Evolutionary conservation across 2,329 filamentous ascomycete species (phyloP).

Genomic region (Trichoderma breve): DNA sequence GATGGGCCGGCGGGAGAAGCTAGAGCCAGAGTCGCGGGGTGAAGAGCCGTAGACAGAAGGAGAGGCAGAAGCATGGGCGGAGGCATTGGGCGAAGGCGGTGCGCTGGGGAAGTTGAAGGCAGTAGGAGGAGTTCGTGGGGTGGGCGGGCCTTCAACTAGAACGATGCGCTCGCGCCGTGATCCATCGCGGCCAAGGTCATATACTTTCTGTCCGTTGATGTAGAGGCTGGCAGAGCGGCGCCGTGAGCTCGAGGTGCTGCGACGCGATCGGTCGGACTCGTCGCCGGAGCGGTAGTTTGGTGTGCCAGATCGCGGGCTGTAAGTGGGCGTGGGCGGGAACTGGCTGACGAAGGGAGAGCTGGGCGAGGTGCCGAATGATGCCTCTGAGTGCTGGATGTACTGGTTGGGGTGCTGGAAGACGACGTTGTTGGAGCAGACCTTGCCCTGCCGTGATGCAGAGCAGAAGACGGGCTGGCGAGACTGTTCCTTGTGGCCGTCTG

Average conservation of each 20-base stretch:
- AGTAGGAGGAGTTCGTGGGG: constrained; percentile 48
- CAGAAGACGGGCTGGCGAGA: constrained; percentile 39
- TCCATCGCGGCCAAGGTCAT: constrained; percentile 34
- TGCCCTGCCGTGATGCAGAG: constrained; percentile 38
- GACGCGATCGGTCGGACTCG: constrained; percentile 37
- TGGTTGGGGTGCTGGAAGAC: constrained; percentile 43
- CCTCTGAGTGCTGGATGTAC: constrained; percentile 34
- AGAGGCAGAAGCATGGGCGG: constrained; percentile 28
- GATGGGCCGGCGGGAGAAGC: constrained; percentile 33
- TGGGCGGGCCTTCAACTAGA: constrained; percentile 46
- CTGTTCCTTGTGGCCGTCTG: constrained; percentile 41
- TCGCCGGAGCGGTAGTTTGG: constrained; percentile 39
- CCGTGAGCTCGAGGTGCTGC: constrained; percentile 33
- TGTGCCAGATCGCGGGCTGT: constrained; percentile 32
- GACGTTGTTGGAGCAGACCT: constrained; percentile 43
- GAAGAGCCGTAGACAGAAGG: constrained; percentile 25
- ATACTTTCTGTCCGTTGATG: constrained; percentile 38
- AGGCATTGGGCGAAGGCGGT: constrained; percentile 40
- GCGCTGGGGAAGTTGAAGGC: constrained; percentile 40
- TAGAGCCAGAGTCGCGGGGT: constrained; percentile 23
- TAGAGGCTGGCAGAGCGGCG: constrained; percentile 38
- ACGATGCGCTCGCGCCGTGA: constrained; percentile 43
- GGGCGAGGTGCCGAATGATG: constrained; percentile 31
- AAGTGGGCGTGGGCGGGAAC: constrained; percentile 43
- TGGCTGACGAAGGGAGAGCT: constrained; percentile 32